Evolutionary conservation across 805 yeast species (phyloP), one percentile per base, ranked within the genome.

Genomic region (Dipodascopsis uninucleata): DNA sequence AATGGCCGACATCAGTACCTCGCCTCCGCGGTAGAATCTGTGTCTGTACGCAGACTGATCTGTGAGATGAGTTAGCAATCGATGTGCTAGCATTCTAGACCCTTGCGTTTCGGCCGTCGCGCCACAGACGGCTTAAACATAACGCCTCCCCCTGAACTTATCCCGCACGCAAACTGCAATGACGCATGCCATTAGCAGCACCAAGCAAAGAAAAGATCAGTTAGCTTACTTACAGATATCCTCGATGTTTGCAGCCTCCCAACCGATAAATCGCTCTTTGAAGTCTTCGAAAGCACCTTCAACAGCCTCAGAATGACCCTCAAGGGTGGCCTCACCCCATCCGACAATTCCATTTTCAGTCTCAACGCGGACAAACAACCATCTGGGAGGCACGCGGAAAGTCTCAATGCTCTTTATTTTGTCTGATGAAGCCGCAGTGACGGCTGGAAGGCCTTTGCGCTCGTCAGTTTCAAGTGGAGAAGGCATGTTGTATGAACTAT

Each of bases 261-360:
- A 61, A 33, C 65, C 65, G 31, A 60, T 43, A 45, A 61, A 61
- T 8, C 65, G 53, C 32, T 56, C 62, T 25, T 53, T 46, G 40
- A 61, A 56, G 37, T 58, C 63, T 9, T 53, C 62, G 37, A 61
- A 53, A 1, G 64, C 61, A 0, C 64, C 65, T 39, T 61, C 65
- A 31, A 61, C 60, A 14, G 65, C 65, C 40, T 61, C 65, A 16
- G 58, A 32, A 39, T 61, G 65, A 16, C 65, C 65, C 46, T 61
- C 65, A 17, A 61, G 52, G 17, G 64, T 56, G 29, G 58, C 61
- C 42, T 60, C 64, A 24, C 64, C 64, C 64, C 64, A 60, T 31
- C 64, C 64, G 7, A 52, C 58, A 33, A 49, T 49, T 31, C 63
- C 63, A 8, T 45, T 45, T 22, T 44, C 58, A 25, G 59, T 55